Base-by-base conservation (phyloP, 2,329 filamentous ascomycete species). In the Sclerotinia borealis region DNA sequence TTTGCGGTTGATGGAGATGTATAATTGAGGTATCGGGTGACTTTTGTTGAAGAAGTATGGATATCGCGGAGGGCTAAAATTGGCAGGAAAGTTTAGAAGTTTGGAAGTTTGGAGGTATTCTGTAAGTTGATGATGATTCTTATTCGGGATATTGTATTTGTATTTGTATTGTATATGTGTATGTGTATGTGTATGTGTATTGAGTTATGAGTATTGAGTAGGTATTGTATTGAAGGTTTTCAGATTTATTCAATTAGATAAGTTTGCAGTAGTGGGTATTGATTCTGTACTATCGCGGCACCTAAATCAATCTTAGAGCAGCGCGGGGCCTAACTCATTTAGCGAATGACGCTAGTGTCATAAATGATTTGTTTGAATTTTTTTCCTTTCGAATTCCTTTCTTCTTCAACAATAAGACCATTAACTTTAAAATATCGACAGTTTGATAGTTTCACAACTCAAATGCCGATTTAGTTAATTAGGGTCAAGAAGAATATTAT, bases 341-440 rank as follows among this genome's bases (percentile, higher is more conserved):
- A 58, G 60, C 60, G 60, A 63, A 58, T 31, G 5, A 58, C 60
- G 60, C 51, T 63, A 63, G 51, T 47, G n/a, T 34, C 10, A 48
- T 27, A 39, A 58, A 39, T 48, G 58, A 58, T 41, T 58, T 65
- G 52, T 55, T 65, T 58, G 56, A 49, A 43, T 36, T 67, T 63
- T 66, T 65, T 36, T 17, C n/a, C 49, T 37, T 3, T 34, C 36
- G 1, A 66, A 55, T 65, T 72, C 74, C 61, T 59, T 73, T 74
- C 73, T 75, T 76, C 76, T 75, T 74, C 71, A 72, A 77, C 77
- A 76, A 73, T 79, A 81, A 84, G 86, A 89, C 86, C 86, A 85
- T 83, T 82, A 82, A 86, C 82, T 89, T 89, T 86, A 89, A 89
- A 89, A 88, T 83, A 86, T 86, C 83, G 83, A 80, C 84, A 84